Evolutionary conservation across 495 filamentous ascomycete genomes (phyloP).

Genomic region (Thozetella sp.): DNA sequence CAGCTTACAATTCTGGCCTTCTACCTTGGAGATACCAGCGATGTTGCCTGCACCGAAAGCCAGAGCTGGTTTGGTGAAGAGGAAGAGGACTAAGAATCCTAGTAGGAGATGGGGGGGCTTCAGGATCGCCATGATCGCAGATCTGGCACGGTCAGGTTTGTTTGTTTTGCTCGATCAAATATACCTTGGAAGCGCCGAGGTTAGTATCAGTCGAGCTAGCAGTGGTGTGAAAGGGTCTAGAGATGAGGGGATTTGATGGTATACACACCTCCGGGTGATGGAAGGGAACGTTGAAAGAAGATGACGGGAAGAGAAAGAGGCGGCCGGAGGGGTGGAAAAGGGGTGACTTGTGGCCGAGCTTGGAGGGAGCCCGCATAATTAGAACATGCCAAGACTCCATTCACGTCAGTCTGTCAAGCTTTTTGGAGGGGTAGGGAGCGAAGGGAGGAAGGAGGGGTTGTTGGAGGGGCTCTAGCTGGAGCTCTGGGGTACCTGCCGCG

Average conservation of each 20-base stretch:
- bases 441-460: neutral
- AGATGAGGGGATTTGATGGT: neutral
- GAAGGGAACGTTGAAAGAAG: too few species aligned
- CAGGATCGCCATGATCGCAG: conserved; percentile 35
- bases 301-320: neutral
- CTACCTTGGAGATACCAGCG: conserved; percentile 70
- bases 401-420: neutral
- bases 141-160: conserved; percentile 5
- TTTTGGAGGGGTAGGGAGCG: neutral
- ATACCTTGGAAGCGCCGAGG: neutral
- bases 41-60: conserved; percentile 93
- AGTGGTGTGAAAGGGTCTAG: neutral
- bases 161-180: neutral
- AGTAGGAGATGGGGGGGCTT: conserved; percentile 43
- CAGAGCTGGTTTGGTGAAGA: conserved; percentile 63
- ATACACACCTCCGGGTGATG: neutral
- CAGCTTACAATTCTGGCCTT: conserved; percentile 73
- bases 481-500: neutral
- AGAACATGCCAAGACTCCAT: neutral
- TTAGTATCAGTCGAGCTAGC: neutral
- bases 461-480: neutral
- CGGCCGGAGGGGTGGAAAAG: neutral
- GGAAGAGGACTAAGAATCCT: conserved; percentile 56
- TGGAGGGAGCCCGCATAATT: neutral
- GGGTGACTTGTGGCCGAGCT: neutral